Evolutionary conservation across 441 rosid genomes (phyloP), one percentile per base, ranked within the genome.

Genomic region (Adansonia grandidieri): DNA sequence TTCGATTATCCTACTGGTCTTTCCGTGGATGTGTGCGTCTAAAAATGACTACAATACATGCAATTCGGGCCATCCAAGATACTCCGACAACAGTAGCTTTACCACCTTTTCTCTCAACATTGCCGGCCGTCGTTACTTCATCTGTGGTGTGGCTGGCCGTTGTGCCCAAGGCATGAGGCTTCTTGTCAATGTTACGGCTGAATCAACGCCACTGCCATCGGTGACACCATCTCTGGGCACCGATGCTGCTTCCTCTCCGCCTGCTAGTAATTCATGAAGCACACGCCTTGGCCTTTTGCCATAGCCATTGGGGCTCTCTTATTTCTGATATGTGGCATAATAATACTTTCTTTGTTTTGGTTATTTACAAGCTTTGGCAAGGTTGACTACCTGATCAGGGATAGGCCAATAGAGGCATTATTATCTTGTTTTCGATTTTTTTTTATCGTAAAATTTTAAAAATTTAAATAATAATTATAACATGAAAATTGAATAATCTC

Each of bases 1-100:
- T 92, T 92, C 82, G 87, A 89, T 74, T 94, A 94, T 40, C 93
- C 88, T 17, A 85, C 85, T 64, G 87, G 90, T 20, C 92, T 91
- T 87, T 81, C 94, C 14, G 95, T 90, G 74, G 97, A 89, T 77
- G 93, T n/a, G 92, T 80, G 96, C 91, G 78, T 79, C 88, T 66
- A 84, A 78, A 22, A 89, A 89, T 81, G 98, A 91, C 87, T 93
- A 93, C 90, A 84, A 73, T 10, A 15, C 90, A 71, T 93, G 97
- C 90, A 44, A 10, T 44, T 1, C 22, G 15, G 71, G 11, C 10
- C 15, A 44, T 44, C 71, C 86, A 54, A 81, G 91, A 76, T 72
- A 65, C 56, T 78, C 93, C 6, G 94, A 88, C 83, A 86, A 81
- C 81, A 86, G 87, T 22, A 93, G 98, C 13, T 81, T 89, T 72